phyloP scores from a whole-genome alignment of 495 filamentous ascomycete species.

The Penicillium canescens region DNA sequence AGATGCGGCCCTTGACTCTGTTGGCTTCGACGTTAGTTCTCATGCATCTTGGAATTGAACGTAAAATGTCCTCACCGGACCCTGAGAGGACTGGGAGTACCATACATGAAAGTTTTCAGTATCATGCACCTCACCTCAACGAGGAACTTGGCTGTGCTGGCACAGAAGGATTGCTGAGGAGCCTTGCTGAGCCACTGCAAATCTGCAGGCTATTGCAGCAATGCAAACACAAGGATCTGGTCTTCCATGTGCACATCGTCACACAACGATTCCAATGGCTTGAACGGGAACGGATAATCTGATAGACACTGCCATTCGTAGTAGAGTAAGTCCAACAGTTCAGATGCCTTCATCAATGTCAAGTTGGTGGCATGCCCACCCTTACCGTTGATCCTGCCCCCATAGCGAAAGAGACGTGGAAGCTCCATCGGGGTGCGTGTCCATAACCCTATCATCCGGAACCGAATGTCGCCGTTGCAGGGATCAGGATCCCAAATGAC shows the following conservation, averaged over 20 bases:
- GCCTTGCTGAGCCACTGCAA: not conserved
- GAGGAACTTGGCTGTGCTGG: not conserved
- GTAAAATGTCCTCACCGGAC: not conserved
- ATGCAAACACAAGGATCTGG: not conserved
- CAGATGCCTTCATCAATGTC: not conserved
- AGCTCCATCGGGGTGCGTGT: not conserved
- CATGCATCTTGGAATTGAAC: not conserved
- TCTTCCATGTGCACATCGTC: not conserved
- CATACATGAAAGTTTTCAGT: not conserved
- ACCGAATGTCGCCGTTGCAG: not conserved
- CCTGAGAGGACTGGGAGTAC: not conserved
- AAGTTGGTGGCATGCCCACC: not conserved
- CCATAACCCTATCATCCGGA: not conserved
- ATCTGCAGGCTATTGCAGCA: not conserved
- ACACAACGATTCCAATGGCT: not conserved
- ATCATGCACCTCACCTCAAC: not conserved
- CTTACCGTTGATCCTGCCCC: constrained; percentile 6
- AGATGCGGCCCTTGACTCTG: not conserved
- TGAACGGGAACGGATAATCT: not conserved
- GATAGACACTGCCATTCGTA: not conserved
- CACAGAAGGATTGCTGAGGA: not conserved
- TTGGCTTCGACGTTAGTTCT: not conserved
- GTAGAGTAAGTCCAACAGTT: not conserved
- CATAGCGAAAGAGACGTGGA: constrained; percentile 1
- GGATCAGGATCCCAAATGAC: not conserved